These are phyloP conservation scores for Gremmenia infestans DNA, from an alignment of 2,329 filamentous ascomycete genomes.

Conservation along the genomic window DNA sequence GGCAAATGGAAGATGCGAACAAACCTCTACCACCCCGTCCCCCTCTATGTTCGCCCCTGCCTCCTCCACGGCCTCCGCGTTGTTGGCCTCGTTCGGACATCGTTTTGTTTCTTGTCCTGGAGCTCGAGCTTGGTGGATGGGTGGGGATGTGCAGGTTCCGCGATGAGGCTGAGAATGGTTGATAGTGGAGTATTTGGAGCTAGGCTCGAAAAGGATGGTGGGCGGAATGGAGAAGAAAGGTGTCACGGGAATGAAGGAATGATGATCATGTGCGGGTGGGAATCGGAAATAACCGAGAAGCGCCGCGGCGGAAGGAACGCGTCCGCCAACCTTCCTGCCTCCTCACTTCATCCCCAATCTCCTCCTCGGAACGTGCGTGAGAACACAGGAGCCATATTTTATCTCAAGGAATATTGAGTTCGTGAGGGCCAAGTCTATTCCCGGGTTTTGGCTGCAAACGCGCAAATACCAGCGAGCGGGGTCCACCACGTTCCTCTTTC, in stretches of 20 bases:
- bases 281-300: background rate
- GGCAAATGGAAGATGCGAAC: background rate
- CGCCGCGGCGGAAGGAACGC: background rate
- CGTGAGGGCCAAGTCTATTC: too few relatives aligned
- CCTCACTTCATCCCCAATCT: background rate
- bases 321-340: background rate
- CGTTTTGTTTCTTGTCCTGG: constrained; percentile 6
- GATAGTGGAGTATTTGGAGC: background rate
- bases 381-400: too few relatives aligned
- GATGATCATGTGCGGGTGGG: background rate
- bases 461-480: too few relatives aligned
- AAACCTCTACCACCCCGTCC: constrained; percentile 19
- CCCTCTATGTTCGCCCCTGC: constrained; percentile 8
- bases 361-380: too few relatives aligned
- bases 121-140: background rate
- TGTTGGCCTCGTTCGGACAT: constrained; percentile 27
- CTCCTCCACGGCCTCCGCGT: constrained; percentile 20
- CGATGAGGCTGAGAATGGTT: background rate
- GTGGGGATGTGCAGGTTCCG: background rate
- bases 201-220: background rate
- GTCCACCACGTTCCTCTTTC: too few relatives aligned
- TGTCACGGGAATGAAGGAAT: background rate
- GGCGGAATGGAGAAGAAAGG: background rate
- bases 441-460: too few relatives aligned
- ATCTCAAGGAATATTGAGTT: too few relatives aligned